A percentile compares a stretch with the other conserved stretches of the same genome.
Evolutionary conservation across 2,329 filamentous ascomycete genomes (phyloP).

Genomic region (Ophiocordyceps robertsii): DNA sequence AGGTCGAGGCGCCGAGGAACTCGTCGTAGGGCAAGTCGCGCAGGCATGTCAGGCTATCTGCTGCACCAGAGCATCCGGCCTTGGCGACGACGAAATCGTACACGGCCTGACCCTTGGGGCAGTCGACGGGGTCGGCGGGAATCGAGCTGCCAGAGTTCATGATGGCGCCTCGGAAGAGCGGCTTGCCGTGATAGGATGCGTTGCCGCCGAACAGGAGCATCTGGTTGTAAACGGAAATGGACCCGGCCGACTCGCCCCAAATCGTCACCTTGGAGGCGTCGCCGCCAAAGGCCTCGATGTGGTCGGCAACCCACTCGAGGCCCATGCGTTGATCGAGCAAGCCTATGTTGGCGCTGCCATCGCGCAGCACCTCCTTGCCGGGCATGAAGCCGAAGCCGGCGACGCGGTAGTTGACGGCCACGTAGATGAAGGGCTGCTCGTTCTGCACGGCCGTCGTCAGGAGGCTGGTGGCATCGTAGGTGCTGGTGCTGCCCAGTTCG

Average conservation of each 20-base stretch:
- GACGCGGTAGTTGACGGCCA: conserved; percentile 66
- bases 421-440: conserved; percentile 52
- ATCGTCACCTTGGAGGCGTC: conserved; percentile 69
- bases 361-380: conserved; percentile 51
- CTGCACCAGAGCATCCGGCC: conserved; percentile 45
- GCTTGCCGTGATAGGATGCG: conserved; percentile 59
- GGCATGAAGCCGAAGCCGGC: conserved; percentile 63
- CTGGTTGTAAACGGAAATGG: conserved; percentile 64
- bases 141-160: conserved; percentile 60
- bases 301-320: conserved; percentile 64
- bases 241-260: conserved; percentile 60
- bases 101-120: conserved; percentile 47
- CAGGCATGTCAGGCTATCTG: conserved; percentile 52
- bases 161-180: conserved; percentile 63
- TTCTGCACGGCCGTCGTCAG: conserved; percentile 25
- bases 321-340: conserved; percentile 60
- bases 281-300: conserved; percentile 66
- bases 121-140: conserved; percentile 51
- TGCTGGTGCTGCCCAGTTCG: conserved; percentile 34
- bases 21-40: conserved; percentile 43
- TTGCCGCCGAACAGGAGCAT: conserved; percentile 63
- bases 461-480: conserved; percentile 38
- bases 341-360: conserved; percentile 58
- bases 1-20: conserved; percentile 54
- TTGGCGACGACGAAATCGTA: conserved; percentile 48